These are phyloP conservation scores for Dactylellina parvicollis DNA, from an alignment of 2,329 filamentous ascomycete genomes.

Conservation along the genomic window DNA sequence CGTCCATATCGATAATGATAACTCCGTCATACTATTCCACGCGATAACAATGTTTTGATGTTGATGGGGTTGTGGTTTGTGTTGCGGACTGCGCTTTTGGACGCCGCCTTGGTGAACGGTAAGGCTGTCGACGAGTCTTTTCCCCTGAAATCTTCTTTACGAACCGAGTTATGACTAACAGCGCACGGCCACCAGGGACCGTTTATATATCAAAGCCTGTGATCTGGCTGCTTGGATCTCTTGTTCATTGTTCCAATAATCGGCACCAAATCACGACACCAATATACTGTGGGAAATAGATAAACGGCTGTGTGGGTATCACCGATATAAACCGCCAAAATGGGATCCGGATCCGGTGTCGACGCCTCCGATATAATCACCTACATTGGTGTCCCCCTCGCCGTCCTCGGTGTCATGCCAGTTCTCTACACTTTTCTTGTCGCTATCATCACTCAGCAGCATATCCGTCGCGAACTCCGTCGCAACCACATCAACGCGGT, in stretches of 20 bases:
- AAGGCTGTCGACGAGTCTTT: slow-evolving; percentile 52
- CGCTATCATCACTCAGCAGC: slow-evolving; percentile 70
- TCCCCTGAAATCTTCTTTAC: slow-evolving; percentile 24
- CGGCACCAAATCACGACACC: no score
- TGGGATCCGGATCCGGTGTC: slow-evolving; percentile 17
- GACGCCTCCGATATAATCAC: slow-evolving; percentile 67
- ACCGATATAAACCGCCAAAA: slow-evolving; percentile 3
- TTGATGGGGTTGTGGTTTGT: no score
- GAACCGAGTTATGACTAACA: slow-evolving; percentile 38
- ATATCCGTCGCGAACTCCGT: slow-evolving; percentile 70
- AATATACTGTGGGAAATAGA: no score
- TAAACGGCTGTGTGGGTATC: background rate
- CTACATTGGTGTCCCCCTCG: slow-evolving; percentile 69
- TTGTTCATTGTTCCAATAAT: background rate
- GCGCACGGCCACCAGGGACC: background rate
- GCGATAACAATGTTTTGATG: no score
- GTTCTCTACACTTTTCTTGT: slow-evolving; percentile 74
- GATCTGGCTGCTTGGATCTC: background rate
- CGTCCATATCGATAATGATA: background rate
- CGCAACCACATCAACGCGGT: slow-evolving; percentile 69
- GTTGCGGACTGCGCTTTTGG: slow-evolving; percentile 35
- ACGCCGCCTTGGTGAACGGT: slow-evolving; percentile 28
- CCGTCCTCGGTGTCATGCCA: slow-evolving; percentile 70
- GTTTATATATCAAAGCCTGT: background rate
- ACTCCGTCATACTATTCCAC: background rate